phyloP scores from a whole-genome alignment of 2,329 filamentous ascomycete species.

The Phialemonium atrogriseum region DNA sequence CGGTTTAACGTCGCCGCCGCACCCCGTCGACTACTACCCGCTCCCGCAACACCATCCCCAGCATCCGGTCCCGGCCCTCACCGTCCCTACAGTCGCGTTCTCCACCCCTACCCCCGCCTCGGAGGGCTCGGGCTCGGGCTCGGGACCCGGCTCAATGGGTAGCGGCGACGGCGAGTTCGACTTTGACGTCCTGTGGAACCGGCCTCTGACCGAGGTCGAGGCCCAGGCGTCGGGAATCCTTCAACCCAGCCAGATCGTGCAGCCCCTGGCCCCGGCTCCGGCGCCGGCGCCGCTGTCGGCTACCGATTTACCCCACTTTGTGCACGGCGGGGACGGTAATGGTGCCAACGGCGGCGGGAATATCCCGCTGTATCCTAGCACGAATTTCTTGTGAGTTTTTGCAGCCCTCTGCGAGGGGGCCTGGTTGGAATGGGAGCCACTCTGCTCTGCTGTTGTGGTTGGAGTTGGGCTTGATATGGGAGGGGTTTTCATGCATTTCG shows the following conservation, averaged over 20 bases:
- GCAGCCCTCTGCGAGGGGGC: too few species aligned
- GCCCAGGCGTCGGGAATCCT: too few species aligned
- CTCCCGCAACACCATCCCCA: too few species aligned
- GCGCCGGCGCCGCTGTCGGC: too few species aligned
- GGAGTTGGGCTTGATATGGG: not conserved
- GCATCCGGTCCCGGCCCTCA: too few species aligned
- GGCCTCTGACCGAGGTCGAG: slow-evolving; percentile 1
- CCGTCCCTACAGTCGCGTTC: too few species aligned
- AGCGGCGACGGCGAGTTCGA: slow-evolving; percentile 25
- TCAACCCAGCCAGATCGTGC: too few species aligned
- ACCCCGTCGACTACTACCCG: slow-evolving; percentile 2
- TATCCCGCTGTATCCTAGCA: slow-evolving; percentile 9
- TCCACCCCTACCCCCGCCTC: slow-evolving; percentile 4
- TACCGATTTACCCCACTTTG: too few species aligned
- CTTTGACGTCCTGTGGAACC: slow-evolving; percentile 26
- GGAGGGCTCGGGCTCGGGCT: slow-evolving; percentile 12
- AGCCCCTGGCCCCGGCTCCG: too few species aligned
- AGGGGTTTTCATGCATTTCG: not conserved
- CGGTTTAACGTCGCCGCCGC: not conserved
- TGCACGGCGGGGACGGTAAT: too few species aligned
- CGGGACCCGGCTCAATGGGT: slow-evolving; percentile 16
- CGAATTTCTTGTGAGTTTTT: slow-evolving; percentile 6
- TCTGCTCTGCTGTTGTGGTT: not conserved
- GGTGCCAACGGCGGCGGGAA: slow-evolving; percentile 2
- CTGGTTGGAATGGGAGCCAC: not conserved